Evolutionary conservation across 1,139 yeast genomes (phyloP).

Genomic region (Diutina mesorugosa): DNA sequence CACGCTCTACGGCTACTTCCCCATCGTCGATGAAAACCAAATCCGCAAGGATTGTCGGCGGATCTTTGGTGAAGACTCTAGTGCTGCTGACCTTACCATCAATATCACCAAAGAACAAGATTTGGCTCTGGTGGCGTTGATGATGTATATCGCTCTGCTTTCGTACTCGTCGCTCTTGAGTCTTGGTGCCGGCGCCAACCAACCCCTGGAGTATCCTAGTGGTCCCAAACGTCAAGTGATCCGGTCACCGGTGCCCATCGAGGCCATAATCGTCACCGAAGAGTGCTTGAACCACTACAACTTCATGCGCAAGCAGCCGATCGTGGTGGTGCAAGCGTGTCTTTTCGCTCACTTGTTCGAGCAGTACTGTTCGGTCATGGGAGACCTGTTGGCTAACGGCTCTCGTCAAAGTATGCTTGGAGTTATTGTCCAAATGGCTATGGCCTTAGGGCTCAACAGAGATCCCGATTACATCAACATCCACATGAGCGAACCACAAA

Average conservation of each 20-base stretch:
- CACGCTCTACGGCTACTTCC: background rate
- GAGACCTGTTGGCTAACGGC: background rate
- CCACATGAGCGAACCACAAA: constrained; percentile 3
- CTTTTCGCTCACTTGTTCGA: background rate
- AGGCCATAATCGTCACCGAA: background rate
- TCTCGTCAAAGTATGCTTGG: background rate
- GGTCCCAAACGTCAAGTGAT: background rate
- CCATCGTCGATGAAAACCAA: background rate
- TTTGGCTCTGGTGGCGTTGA: background rate
- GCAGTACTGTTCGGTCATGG: background rate
- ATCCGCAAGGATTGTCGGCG: background rate
- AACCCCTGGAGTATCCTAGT: background rate
- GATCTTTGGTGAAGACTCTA: background rate
- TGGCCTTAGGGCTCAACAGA: constrained; percentile 5
- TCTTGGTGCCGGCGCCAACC: background rate
- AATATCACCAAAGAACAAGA: background rate
- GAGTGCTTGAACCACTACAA: background rate
- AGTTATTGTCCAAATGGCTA: constrained; percentile 6
- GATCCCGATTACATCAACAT: constrained; percentile 6
- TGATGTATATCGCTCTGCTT: background rate
- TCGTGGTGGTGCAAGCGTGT: background rate
- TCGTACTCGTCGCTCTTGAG: background rate
- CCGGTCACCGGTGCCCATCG: background rate
- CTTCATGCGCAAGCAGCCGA: background rate
- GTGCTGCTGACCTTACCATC: background rate